A percentile compares a stretch with the other conserved stretches of the same genome.
phyloP scores from a whole-genome alignment of 2,329 filamentous ascomycete genomes.

The Ophiostoma sp. region DNA sequence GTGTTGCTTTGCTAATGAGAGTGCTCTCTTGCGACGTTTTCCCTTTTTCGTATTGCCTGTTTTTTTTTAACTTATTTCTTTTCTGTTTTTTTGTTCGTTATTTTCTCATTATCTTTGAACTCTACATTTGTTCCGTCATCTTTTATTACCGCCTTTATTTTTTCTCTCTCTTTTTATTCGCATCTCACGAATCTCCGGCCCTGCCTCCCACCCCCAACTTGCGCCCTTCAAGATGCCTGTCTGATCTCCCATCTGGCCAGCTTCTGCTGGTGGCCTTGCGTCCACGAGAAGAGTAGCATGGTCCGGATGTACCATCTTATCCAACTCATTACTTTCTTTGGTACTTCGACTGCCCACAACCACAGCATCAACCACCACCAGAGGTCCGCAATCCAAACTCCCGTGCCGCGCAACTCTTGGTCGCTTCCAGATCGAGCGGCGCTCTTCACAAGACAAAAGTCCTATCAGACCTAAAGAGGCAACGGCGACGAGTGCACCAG shows the following conservation, averaged over 20 bases:
- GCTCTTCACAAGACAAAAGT: neutral
- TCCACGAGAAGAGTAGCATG: neutral
- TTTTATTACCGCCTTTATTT: neutral
- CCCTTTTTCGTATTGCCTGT: neutral
- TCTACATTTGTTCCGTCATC: conserved; percentile 17
- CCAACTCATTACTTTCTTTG: neutral
- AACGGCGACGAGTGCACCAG: neutral
- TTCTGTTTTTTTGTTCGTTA: neutral
- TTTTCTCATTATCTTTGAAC: neutral
- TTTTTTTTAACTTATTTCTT: neutral
- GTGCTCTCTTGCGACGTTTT: neutral
- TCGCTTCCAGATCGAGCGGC: conserved; percentile 2
- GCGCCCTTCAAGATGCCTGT: neutral
- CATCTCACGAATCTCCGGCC: neutral
- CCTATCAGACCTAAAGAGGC: neutral
- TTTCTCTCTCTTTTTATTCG: too few species aligned
- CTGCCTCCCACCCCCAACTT: neutral
- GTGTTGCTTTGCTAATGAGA: neutral
- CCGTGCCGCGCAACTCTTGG: neutral
- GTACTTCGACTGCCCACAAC: neutral
- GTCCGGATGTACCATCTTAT: neutral
- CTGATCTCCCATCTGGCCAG: neutral
- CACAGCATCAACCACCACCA: neutral
- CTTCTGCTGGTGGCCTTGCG: neutral
- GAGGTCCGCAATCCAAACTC: neutral